These are phyloP conservation scores for Fraxinus albicans DNA, from an alignment of 305 asterid genomes.

Conservation along the genomic window DNA sequence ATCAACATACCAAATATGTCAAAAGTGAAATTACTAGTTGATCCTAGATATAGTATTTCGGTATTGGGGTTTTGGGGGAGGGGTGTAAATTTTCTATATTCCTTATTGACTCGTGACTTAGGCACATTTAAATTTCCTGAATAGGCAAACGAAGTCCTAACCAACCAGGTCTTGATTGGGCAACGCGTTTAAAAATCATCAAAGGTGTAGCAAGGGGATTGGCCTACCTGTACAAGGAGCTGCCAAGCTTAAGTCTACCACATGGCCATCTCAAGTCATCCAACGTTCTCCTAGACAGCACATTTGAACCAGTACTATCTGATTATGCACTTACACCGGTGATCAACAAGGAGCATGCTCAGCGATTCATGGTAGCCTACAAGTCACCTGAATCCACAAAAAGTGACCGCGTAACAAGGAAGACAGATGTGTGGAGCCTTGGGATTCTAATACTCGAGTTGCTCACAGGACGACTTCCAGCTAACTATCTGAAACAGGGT, in stretches of 20 bases:
- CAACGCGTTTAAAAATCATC: slow-evolving; percentile 49
- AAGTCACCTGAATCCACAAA: slow-evolving; percentile 58
- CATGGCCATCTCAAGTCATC: slow-evolving; percentile 75
- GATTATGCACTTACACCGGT: slow-evolving; percentile 58
- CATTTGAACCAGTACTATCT: slow-evolving; percentile 39
- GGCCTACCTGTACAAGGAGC: slow-evolving; percentile 43
- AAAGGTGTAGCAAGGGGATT: slow-evolving; percentile 67
- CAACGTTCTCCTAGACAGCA: slow-evolving; percentile 44
- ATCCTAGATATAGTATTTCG: not conserved
- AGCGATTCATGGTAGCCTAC: slow-evolving; percentile 57
- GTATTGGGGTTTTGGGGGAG: not conserved
- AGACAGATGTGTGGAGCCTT: slow-evolving; percentile 67
- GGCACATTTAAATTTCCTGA: not conserved
- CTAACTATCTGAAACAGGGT: slow-evolving; percentile 57
- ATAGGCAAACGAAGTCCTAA: slow-evolving; percentile 42
- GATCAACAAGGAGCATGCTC: slow-evolving; percentile 54
- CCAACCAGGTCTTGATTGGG: slow-evolving; percentile 52
- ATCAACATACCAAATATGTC: not conserved
- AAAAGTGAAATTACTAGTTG: not conserved
- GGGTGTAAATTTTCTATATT: not conserved
- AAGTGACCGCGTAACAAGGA: slow-evolving; percentile 31
- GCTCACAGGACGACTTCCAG: slow-evolving; percentile 57
- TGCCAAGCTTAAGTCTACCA: slow-evolving; percentile 44
- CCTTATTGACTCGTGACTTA: not conserved
- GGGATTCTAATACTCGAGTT: slow-evolving; percentile 65